Base-by-base conservation (phyloP, 306 rosid genomes). In the Sicyos edulis region DNA sequence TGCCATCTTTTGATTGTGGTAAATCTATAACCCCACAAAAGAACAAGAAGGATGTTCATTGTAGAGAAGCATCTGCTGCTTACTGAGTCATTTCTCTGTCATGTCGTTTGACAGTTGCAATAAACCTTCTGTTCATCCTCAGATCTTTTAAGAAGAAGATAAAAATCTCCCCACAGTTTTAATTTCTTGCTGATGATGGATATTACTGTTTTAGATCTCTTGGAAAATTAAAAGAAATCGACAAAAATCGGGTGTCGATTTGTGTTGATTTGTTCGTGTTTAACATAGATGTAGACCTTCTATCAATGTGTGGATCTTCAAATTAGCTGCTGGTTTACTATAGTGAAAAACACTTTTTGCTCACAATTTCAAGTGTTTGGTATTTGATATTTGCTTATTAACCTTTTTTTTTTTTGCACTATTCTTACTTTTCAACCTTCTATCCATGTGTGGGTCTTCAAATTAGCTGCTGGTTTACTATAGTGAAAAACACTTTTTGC, bases 1-100 rank as follows among this genome's bases (percentile, higher is more conserved):
- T 51, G 9, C 10, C n/a, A n/a, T n/a, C 56, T 24, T 51, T 32
- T 50, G 37, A 8, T 24, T 49, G 58, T 69, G 73, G 45, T 14
- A 15, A 9, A 69, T 69, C 8, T 50, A 22, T 24, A 49, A 68
- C 15, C 45, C 42, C 32, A 64, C 26, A 6, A 22, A 19, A 67
- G 8, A 49, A 49, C 14, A 49, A 49, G 8, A 26, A 68, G 40
- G 54, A 69, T 69, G 22, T 15, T 50, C 58, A 50, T 22, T 49
- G 72, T 44, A 49, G 73, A 22, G 57, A 45, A 12, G 54, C 11
- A 44, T 20, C 54, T 14, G 71, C 37, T 44, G 71, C 37, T 44
- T 49, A 20, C 49, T 21, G 11, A 68, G 73, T 40, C 56, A 24
- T 49, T 49, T 47, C 70, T 63, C 70, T 63, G 70, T 67, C 72